Conservation (phyloP, 805 yeast genomes). For the Kregervanrija fluxuum region DNA sequence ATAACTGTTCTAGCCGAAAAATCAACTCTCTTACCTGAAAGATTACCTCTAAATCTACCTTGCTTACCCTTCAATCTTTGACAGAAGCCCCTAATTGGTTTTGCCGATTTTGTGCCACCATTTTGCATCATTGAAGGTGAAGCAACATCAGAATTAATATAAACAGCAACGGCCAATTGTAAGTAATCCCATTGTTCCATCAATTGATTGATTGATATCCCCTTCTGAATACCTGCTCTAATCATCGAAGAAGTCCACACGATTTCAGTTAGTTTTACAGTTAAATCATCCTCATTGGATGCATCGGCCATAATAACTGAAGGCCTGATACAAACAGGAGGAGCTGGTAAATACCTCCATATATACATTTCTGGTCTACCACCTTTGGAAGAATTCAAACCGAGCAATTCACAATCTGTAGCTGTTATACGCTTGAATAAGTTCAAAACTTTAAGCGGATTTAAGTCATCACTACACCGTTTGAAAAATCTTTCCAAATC, state of each 20-base stretch:
- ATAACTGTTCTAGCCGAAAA: constrained; percentile 98
- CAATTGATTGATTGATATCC: constrained; percentile 83
- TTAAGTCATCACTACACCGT: constrained; percentile 86
- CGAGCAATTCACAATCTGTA: constrained; percentile 85
- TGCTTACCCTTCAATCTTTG: constrained; percentile 97
- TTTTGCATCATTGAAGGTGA: constrained; percentile 69
- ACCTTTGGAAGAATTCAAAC: constrained; percentile 78
- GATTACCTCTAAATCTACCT: constrained; percentile 96
- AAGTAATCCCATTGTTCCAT: constrained; percentile 99
- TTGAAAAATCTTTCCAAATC: constrained; percentile 83
- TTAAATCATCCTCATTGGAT: constrained; percentile 93
- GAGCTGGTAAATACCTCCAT: constrained; percentile 97
- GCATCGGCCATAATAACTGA: constrained; percentile 89
- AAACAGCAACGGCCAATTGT: constrained; percentile 94
- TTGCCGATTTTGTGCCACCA: constrained; percentile 47
- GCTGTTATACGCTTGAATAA: constrained; percentile 82
- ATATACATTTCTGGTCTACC: constrained; percentile 95
- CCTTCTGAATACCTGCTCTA: constrained; percentile 91
- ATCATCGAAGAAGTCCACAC: constrained; percentile 96
- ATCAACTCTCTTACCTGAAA: constrained; percentile 99
- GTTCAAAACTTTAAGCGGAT: constrained; percentile 83
- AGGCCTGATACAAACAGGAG: constrained; percentile 98
- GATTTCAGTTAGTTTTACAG: constrained; percentile 91
- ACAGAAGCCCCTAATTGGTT: constrained; percentile 91
- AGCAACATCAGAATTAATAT: constrained; percentile 92